Base-by-base conservation (phyloP, 2,329 filamentous ascomycete genomes). In the Lasiodiplodia gonubiensis region DNA sequence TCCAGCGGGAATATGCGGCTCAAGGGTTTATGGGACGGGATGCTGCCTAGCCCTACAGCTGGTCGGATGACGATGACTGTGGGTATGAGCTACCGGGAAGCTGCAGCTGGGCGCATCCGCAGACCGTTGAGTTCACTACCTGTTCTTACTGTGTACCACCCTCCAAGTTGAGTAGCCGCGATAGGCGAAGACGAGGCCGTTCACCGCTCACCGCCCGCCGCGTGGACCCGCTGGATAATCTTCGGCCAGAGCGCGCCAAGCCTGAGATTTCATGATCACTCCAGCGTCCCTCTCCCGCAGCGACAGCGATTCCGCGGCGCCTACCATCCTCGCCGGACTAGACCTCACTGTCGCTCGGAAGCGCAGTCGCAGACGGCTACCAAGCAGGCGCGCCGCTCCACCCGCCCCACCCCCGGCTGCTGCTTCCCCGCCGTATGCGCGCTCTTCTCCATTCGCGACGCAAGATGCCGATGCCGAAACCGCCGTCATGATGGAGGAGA, bases 401-500 rank as follows among this genome's bases (percentile, higher is more conserved):
- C 46, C 54, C 39, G 16, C 46, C 11, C n/a, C 23, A 8, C 21
- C 55, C 53, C 33, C 48, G 25, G 23, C 14, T 46, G 65, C 46
- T 48, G 49, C 46, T 33, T 27, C 27, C 37, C 57, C 42, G 35
- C 59, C 66, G 49, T 59, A 63, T 67, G 66, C 66, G 66, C 49
- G 42, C 30, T 55, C 55, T 35, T 37, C 65, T 53, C 37, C 37
- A 55, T 53, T 54, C 57, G 66, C 66, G 66, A 67, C 66, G 49
- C 66, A 67, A 67, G 66, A 67, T 67, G 66, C 66, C 57, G 57
- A 67, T 67, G 65, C 65, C 59, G 66, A 67, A 52, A 63, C 66
- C 66, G 51, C 66, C 66, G 66, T 53, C 59, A 67, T 67, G 66
- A 67, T 54, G 66, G 66, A 63, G 59, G 59, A 67, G 49, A 57